These are phyloP conservation scores for Solidago caesia DNA, from an alignment of 129 eudicot genomes.

Conservation along the genomic window DNA sequence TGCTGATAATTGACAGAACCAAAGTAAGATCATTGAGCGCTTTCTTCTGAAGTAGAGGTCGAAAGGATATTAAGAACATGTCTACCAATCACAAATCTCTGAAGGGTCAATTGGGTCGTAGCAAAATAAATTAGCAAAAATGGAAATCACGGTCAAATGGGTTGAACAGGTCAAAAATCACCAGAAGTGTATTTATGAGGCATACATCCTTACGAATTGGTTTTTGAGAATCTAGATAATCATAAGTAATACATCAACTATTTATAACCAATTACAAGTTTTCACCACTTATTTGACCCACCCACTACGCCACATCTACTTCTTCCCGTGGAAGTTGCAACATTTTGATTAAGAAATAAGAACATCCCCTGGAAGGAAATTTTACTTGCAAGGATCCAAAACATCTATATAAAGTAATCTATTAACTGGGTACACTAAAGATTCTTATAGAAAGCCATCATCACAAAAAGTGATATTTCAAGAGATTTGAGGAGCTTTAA, in stretches of 20 bases:
- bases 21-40: not conserved
- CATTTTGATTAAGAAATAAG: not conserved
- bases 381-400: not conserved
- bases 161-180: not conserved
- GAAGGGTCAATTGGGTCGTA: not conserved
- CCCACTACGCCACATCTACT: not conserved
- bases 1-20: slow-evolving; percentile 28
- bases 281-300: too few relatives aligned
- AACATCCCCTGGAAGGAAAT: not conserved
- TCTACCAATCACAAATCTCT: not conserved
- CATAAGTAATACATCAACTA: too few relatives aligned
- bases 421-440: not conserved
- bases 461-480: not conserved
- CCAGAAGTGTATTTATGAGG: not conserved
- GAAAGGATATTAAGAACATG: not conserved
- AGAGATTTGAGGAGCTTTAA: not conserved
- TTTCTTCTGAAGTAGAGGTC: not conserved
- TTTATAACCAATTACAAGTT: too few relatives aligned
- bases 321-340: not conserved
- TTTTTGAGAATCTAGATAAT: too few relatives aligned
- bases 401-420: not conserved
- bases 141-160: not conserved
- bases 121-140: not conserved
- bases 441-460: not conserved
- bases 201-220: too few relatives aligned